phyloP scores from a whole-genome alignment of 139 green algal species.

The Spirogloea muscicola region DNA sequence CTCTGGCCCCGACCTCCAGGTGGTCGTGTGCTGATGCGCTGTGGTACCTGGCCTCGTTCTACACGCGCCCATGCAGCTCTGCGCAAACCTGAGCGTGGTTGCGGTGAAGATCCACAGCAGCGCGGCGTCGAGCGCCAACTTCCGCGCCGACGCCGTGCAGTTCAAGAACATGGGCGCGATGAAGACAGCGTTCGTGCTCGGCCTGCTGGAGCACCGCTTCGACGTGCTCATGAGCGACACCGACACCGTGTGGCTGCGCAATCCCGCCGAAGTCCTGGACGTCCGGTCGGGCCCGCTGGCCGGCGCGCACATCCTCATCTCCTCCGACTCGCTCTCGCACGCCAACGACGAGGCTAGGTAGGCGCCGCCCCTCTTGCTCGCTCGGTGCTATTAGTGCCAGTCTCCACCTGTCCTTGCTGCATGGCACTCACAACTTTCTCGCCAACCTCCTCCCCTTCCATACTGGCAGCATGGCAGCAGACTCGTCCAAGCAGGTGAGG shows the following conservation, averaged over 20 bases:
- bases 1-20: too few species aligned
- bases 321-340: constrained; percentile 36
- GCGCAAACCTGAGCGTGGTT: neutral
- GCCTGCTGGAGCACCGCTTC: constrained; percentile 36
- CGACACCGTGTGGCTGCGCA: constrained; percentile 45
- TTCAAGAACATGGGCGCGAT: constrained; percentile 52
- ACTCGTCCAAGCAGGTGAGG: constrained; percentile 2
- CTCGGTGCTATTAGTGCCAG: neutral
- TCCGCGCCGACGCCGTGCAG: constrained; percentile 3
- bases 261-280: constrained; percentile 19
- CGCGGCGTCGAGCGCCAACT: neutral
- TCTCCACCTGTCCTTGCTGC: neutral
- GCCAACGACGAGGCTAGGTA: neutral
- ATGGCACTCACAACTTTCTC: too few species aligned
- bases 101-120: too few species aligned
- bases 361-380: too few species aligned
- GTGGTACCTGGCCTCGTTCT: neutral
- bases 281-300: constrained; percentile 18
- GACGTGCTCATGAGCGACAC: constrained; percentile 46
- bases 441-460: too few species aligned
- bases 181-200: constrained; percentile 47
- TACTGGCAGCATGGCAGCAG: constrained; percentile 3
- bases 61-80: neutral
- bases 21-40: too few species aligned
- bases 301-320: constrained; percentile 34